A percentile compares a stretch with the other conserved stretches of the same genome.
Conservation (phyloP, 2,329 filamentous ascomycete species). For the Exophiala oligosperma region DNA sequence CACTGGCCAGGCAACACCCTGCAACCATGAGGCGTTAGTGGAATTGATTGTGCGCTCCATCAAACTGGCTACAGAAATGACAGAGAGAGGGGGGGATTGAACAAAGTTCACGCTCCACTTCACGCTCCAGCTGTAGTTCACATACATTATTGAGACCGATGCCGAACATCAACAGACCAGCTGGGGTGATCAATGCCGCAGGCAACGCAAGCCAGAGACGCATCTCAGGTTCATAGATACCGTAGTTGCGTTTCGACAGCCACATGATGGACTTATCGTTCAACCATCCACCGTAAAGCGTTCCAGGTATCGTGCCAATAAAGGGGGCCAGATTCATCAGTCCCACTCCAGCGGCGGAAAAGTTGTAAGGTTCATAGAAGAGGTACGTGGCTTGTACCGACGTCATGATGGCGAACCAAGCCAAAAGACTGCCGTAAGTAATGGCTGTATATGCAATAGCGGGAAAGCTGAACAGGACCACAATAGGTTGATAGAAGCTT, state of each 20-base stretch:
- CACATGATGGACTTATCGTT: constrained; percentile 41
- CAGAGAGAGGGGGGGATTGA: not conserved
- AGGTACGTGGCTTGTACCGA: constrained; percentile 49
- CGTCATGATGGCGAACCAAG: constrained; percentile 47
- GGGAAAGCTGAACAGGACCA: constrained; percentile 21
- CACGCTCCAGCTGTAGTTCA: not conserved
- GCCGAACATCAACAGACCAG: constrained; percentile 42
- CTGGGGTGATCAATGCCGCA: constrained; percentile 31
- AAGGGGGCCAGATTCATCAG: constrained; percentile 38
- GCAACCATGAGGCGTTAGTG: constrained; percentile 6
- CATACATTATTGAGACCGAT: constrained; percentile 28
- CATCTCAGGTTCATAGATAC: constrained; percentile 53
- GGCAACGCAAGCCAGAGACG: constrained; percentile 39
- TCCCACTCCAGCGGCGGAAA: constrained; percentile 34
- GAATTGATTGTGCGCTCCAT: too few relatives aligned
- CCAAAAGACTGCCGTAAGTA: constrained; percentile 40
- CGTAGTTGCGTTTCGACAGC: constrained; percentile 47
- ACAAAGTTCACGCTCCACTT: not conserved
- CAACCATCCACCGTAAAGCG: constrained; percentile 41
- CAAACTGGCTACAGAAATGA: too few relatives aligned
- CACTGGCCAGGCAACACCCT: constrained; percentile 35
- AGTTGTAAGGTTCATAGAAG: constrained; percentile 36
- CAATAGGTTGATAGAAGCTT: constrained; percentile 23
- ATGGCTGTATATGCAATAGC: constrained; percentile 43
- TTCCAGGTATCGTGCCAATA: constrained; percentile 41